Evolutionary conservation across 2,329 filamentous ascomycete species (phyloP).

Genomic region (Colletotrichum magnum): DNA sequence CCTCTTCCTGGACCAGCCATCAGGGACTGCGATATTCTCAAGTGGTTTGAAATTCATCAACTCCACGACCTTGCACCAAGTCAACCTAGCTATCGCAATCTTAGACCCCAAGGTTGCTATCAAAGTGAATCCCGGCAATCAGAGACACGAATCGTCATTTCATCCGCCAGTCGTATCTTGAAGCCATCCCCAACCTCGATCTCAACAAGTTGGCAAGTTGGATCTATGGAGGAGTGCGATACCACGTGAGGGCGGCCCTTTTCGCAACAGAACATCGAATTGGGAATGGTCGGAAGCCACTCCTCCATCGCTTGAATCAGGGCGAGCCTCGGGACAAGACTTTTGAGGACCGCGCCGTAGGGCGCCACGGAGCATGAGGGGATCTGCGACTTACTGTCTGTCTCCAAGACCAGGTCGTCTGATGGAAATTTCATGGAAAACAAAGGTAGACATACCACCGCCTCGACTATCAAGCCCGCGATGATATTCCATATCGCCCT

Average conservation of each 20-base stretch:
- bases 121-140: conserved; percentile 6
- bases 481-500: no score
- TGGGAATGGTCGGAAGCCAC: conserved; percentile 24
- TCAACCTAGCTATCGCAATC: neutral
- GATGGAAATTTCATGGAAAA: neutral
- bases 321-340: conserved; percentile 31
- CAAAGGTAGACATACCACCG: no score
- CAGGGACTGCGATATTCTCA: neutral
- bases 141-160: conserved; percentile 7
- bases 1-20: neutral
- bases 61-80: no score
- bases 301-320: neutral
- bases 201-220: conserved; percentile 3
- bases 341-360: neutral
- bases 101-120: neutral
- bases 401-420: neutral
- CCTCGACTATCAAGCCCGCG: no score
- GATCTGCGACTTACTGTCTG: conserved; percentile 7
- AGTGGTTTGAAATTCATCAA: neutral
- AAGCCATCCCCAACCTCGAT: conserved; percentile 8
- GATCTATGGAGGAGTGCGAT: neutral
- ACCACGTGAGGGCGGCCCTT: conserved; percentile 27
- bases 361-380: neutral
- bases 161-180: conserved; percentile 32
- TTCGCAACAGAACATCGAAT: conserved; percentile 31